Base-by-base conservation (phyloP, 495 filamentous ascomycete species). In the Aspergillus egyptiacus region DNA sequence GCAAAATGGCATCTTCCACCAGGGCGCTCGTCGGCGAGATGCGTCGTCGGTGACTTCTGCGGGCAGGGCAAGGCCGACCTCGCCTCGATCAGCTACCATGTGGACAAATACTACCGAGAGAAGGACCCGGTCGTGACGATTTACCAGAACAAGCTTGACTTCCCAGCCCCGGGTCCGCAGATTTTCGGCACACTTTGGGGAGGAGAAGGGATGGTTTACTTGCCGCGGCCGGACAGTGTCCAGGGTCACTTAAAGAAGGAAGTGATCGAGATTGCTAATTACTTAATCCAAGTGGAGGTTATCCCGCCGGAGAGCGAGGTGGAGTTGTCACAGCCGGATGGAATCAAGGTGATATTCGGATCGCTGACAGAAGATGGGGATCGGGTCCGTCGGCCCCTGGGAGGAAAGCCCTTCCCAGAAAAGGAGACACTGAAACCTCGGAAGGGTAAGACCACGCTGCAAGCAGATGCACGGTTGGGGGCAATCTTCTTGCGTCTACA, bases 1-100 rank as follows among this genome's bases (percentile, higher is more conserved):
- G 23, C 41, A 11, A 45, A 45, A 32, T 45, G 41, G 41, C 41
- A 45, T 13, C 10, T 45, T 27, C 14, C 11, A 37, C 31, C 3
- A 15, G 11, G 19, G 9, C 14, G n/a, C 5, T 37, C 34, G 19
- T 19, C 34, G 5, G 15, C 34, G n/a, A n/a, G n/a, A n/a, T n/a
- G n/a, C n/a, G n/a, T n/a, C n/a, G n/a, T n/a, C n/a, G n/a, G n/a
- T n/a, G n/a, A n/a, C n/a, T n/a, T n/a, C n/a, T n/a, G n/a, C n/a
- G n/a, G n/a, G n/a, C n/a, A n/a, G n/a, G n/a, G n/a, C n/a, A n/a
- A n/a, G n/a, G n/a, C n/a, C n/a, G n/a, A n/a, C n/a, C n/a, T n/a
- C n/a, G n/a, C n/a, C n/a, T n/a, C n/a, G n/a, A n/a, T n/a, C n/a
- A n/a, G n/a, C n/a, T n/a, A n/a, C n/a, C n/a, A n/a, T n/a, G n/a